Conservation (phyloP, 2,329 filamentous ascomycete species). For the Pestalotiopsis fici region DNA sequence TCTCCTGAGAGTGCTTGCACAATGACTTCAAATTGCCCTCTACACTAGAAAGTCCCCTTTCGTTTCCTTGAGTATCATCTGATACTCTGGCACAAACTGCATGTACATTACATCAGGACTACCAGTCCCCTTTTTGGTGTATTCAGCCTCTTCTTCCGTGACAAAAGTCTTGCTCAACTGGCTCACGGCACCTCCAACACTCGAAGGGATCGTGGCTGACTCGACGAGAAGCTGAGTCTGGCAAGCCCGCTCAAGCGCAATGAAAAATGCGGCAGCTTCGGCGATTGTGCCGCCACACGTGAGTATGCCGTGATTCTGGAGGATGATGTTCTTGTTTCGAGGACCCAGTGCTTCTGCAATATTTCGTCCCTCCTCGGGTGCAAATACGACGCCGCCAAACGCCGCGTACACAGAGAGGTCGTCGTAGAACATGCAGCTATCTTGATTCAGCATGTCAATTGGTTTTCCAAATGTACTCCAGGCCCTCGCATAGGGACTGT, state of each 20-base stretch:
- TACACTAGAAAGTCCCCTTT: constrained; percentile 29
- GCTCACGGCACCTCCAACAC: constrained; percentile 14
- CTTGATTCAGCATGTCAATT: constrained; percentile 61
- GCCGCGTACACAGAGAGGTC: constrained; percentile 56
- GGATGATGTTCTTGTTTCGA: constrained; percentile 49
- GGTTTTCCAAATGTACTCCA: constrained; percentile 55
- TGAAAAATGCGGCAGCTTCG: constrained; percentile 62
- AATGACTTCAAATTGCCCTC: neutral
- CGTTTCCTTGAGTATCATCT: constrained; percentile 29
- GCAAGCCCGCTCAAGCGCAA: constrained; percentile 33
- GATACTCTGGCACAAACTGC: constrained; percentile 35
- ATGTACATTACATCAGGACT: constrained; percentile 33
- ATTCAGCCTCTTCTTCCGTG: constrained; percentile 15
- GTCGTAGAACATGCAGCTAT: constrained; percentile 55
- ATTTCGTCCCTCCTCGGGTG: constrained; percentile 52
- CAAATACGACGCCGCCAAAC: constrained; percentile 61
- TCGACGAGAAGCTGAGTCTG: constrained; percentile 34
- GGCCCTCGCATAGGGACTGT: constrained; percentile 56
- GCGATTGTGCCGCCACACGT: constrained; percentile 63
- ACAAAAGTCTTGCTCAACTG: constrained; percentile 13
- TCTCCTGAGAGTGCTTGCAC: neutral
- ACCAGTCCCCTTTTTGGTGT: constrained; percentile 21
- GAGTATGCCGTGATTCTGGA: constrained; percentile 63
- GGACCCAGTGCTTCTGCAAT: constrained; percentile 56
- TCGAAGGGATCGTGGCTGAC: neutral